A percentile compares a stretch with the other conserved stretches of the same genome.
These are phyloP conservation scores for Fraxinus quadrangulata DNA, from an alignment of 257 asterid species.

Conservation along the genomic window DNA sequence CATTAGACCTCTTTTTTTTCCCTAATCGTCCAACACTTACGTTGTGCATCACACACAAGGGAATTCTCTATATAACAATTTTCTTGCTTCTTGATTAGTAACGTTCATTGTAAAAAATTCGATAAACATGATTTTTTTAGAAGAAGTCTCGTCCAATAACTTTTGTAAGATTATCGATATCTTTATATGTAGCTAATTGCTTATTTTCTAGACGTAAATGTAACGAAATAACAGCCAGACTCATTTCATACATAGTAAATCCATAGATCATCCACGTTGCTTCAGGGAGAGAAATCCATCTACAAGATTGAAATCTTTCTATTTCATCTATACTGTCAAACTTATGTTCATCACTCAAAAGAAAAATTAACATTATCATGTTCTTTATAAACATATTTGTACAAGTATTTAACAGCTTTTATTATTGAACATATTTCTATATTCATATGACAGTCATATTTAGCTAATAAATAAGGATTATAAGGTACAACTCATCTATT, in stretches of 20 bases:
- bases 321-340: not conserved
- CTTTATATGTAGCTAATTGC: not conserved
- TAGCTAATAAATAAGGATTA: not conserved
- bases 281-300: not conserved
- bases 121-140: no score
- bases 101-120: no score
- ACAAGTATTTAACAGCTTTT: constrained; percentile 16
- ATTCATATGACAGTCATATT: constrained; percentile 21
- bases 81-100: not conserved
- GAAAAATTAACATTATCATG: not conserved
- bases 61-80: not conserved
- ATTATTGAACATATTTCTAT: constrained; percentile 9
- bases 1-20: no score
- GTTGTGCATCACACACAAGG: not conserved
- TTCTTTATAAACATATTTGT: constrained; percentile 22
- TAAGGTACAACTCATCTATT: constrained; percentile 25
- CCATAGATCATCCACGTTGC: not conserved
- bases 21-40: not conserved
- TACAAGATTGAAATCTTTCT: not conserved
- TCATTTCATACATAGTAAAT: not conserved
- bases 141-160: no score
- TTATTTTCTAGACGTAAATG: not conserved
- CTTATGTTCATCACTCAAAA: no score
- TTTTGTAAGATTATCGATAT: no score
- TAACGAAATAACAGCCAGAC: not conserved